These are phyloP conservation scores for Leishmania mexicana DNA, from an alignment of 208 protist genomes.

Conservation along the genomic window DNA sequence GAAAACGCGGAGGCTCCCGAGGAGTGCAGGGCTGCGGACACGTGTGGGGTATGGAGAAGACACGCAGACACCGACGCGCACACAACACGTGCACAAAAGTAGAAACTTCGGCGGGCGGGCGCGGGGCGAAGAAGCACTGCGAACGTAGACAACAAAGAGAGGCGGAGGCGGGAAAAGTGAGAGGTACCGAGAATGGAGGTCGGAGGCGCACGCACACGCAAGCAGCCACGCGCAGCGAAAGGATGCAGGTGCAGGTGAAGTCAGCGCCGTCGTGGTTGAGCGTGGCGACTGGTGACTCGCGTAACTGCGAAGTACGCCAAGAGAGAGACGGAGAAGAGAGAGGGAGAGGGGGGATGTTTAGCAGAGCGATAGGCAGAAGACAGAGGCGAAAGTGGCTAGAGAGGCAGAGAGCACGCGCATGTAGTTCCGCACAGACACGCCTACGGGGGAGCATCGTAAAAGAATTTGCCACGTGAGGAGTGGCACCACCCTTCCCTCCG, in stretches of 20 bases:
- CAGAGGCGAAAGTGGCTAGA: not conserved
- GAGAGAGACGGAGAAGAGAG: not conserved
- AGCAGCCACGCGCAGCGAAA: not conserved
- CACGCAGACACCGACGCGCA: not conserved
- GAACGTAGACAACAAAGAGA: not conserved
- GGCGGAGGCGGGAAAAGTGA: not conserved
- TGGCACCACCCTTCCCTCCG: not conserved
- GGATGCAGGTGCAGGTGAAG: slow-evolving; percentile 5
- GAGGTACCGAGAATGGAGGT: not conserved
- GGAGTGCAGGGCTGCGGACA: not conserved
- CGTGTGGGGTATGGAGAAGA: not conserved
- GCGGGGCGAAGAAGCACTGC: not conserved
- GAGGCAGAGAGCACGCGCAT: not conserved
- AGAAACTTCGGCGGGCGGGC: not conserved
- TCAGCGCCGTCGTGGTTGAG: not conserved
- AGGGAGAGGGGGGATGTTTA: not conserved
- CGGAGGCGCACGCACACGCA: not conserved
- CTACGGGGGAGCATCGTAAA: not conserved
- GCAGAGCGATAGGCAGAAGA: not conserved
- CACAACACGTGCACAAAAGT: not conserved
- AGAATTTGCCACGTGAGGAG: not conserved
- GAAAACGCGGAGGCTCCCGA: not conserved
- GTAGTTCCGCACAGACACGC: not conserved
- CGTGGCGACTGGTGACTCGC: not conserved
- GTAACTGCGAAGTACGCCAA: not conserved